Evolutionary conservation across 2,329 filamentous ascomycete species (phyloP).

Genomic region (Rugonectria rugulosa): DNA sequence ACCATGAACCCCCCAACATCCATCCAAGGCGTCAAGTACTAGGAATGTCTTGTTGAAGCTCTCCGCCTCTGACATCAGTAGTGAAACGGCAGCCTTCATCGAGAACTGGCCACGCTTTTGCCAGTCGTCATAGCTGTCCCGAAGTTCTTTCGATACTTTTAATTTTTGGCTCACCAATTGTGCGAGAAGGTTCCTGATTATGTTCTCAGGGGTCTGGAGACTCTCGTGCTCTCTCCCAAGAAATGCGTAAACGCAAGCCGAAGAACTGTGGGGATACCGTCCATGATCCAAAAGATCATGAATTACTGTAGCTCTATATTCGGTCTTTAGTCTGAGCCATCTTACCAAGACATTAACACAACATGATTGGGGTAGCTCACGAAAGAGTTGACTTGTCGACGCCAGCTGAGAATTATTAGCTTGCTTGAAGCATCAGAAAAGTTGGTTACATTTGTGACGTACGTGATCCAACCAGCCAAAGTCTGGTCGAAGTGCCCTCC

Average conservation of each 20-base stretch:
- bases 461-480: neutral
- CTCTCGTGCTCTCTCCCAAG: neutral
- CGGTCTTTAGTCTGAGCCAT: neutral
- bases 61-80: neutral
- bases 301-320: neutral
- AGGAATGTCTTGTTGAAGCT: neutral
- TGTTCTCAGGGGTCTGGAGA: neutral
- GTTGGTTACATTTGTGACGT: neutral
- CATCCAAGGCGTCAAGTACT: neutral
- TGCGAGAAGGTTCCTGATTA: neutral
- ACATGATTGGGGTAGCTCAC: neutral
- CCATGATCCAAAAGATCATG: neutral
- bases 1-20: neutral
- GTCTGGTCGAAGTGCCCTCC: neutral
- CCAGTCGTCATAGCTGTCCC: neutral
- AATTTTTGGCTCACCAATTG: neutral
- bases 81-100: neutral
- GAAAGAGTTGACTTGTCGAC: neutral
- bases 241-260: neutral
- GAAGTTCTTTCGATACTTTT: neutral
- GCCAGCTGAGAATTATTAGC: neutral
- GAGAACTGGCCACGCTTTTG: neutral
- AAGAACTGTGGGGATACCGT: neutral
- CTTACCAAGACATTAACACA: neutral
- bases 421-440: neutral